Conservation (phyloP, 306 rosid species). For the Crotalaria pallida region DNA sequence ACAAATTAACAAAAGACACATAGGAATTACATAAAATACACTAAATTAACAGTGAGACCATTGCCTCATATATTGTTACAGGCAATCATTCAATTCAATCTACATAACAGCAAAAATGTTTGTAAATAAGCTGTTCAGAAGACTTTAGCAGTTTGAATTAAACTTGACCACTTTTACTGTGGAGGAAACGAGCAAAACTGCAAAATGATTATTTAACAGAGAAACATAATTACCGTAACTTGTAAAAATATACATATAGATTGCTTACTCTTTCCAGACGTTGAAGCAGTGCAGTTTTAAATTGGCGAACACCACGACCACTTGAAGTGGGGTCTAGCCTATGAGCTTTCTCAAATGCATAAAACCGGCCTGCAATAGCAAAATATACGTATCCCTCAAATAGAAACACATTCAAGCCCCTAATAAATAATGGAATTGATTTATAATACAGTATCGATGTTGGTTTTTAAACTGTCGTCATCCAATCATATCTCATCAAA, state of each 20-base stretch:
- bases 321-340: conserved; percentile 95
- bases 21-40: neutral
- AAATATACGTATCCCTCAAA: neutral
- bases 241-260: neutral
- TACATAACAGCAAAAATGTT: neutral
- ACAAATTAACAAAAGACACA: conserved; percentile 3
- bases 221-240: neutral
- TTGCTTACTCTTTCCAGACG: conserved; percentile 84
- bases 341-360: conserved; percentile 98
- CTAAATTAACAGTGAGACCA: neutral
- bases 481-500: too few relatives aligned
- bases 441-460: too few relatives aligned
- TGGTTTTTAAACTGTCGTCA: too few relatives aligned
- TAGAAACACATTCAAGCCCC: neutral
- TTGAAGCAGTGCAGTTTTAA: conserved; percentile 94
- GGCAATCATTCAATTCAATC: neutral
- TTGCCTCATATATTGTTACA: neutral
- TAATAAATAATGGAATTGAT: conserved; percentile 8
- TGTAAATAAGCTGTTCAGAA: neutral
- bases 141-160: neutral
- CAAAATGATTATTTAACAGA: neutral
- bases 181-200: neutral
- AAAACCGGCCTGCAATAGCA: conserved; percentile 74
- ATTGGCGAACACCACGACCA: conserved; percentile 98
- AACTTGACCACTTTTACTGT: neutral